These are phyloP conservation scores for Phytophthora sansomeana DNA, from an alignment of 352 stramenopile species.

Conservation along the genomic window DNA sequence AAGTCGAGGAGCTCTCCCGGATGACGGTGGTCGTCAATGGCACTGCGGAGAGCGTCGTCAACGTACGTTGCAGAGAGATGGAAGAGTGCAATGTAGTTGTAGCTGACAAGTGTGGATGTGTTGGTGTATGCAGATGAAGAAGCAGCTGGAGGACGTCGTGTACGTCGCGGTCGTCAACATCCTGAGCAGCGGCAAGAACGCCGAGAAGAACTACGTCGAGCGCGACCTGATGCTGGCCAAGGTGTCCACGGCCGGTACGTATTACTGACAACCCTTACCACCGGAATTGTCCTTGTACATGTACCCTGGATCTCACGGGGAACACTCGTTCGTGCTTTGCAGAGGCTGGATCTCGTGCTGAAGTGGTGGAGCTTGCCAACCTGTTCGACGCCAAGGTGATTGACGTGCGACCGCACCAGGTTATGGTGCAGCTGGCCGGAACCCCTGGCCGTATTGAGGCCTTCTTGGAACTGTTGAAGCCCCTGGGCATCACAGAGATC, in stretches of 20 bases:
- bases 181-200: constrained; percentile 67
- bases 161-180: constrained; percentile 89
- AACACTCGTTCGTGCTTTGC: constrained; percentile 16
- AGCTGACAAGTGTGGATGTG: constrained; percentile 3
- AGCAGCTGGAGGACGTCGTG: constrained; percentile 89
- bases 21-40: constrained; percentile 90
- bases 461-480: constrained; percentile 86
- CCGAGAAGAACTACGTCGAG: constrained; percentile 86
- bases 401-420: constrained; percentile 81
- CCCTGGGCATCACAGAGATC: constrained; percentile 85
- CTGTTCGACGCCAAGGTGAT: constrained; percentile 90
- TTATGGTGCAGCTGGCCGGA: constrained; percentile 86
- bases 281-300: constrained; percentile 12
- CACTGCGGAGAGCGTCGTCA: constrained; percentile 80
- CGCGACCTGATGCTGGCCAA: constrained; percentile 90
- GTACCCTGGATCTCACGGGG: background rate
- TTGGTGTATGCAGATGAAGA: constrained; percentile 74
- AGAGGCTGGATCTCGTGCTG: constrained; percentile 70
- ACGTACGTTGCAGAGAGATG: constrained; percentile 44
- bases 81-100: background rate
- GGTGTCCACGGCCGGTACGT: constrained; percentile 77
- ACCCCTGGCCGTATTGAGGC: constrained; percentile 81
- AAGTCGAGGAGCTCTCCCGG: constrained; percentile 86
- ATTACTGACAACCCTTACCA: constrained; percentile 2
- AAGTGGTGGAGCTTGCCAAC: constrained; percentile 84